Evolutionary conservation across 2,329 filamentous ascomycete species (phyloP).

Genomic region (Coleophoma eucalyptorum): DNA sequence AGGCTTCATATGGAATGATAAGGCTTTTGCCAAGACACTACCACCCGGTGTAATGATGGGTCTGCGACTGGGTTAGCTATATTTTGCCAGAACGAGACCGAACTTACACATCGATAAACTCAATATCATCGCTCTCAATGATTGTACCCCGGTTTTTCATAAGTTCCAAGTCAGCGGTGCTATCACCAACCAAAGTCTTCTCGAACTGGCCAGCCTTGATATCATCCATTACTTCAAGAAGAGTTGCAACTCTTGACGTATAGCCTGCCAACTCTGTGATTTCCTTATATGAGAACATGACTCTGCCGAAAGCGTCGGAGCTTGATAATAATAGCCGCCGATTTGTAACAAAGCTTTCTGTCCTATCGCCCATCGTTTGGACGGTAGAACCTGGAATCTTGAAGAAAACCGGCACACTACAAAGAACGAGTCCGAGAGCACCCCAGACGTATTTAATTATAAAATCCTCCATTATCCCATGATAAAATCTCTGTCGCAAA

Average conservation of each 20-base stretch:
- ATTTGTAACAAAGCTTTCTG: constrained; percentile 87
- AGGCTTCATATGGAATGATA: constrained; percentile 82
- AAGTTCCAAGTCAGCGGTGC: constrained; percentile 74
- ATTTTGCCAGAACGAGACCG: neutral
- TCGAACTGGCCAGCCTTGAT: constrained; percentile 87
- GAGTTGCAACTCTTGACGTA: constrained; percentile 84
- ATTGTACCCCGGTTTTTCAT: constrained; percentile 79
- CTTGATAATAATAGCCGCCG: constrained; percentile 86
- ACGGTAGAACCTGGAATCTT: constrained; percentile 69
- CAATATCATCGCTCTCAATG: constrained; percentile 77
- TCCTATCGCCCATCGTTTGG: constrained; percentile 62
- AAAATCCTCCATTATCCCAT: constrained; percentile 99
- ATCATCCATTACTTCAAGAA: constrained; percentile 93
- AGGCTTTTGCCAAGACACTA: constrained; percentile 79
- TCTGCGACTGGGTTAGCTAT: constrained; percentile 28
- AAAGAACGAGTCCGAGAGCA: constrained; percentile 83
- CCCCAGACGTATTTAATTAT: constrained; percentile 99
- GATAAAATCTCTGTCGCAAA: constrained; percentile 83
- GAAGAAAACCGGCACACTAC: constrained; percentile 94
- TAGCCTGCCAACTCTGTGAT: constrained; percentile 94
- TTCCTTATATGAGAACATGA: constrained; percentile 98
- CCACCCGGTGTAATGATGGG: constrained; percentile 97
- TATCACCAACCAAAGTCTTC: constrained; percentile 90
- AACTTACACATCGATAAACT: constrained; percentile 74
- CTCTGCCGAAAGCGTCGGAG: constrained; percentile 89